Base-by-base conservation (phyloP, 768 basidiomycete species). In the Suillus plorans region DNA sequence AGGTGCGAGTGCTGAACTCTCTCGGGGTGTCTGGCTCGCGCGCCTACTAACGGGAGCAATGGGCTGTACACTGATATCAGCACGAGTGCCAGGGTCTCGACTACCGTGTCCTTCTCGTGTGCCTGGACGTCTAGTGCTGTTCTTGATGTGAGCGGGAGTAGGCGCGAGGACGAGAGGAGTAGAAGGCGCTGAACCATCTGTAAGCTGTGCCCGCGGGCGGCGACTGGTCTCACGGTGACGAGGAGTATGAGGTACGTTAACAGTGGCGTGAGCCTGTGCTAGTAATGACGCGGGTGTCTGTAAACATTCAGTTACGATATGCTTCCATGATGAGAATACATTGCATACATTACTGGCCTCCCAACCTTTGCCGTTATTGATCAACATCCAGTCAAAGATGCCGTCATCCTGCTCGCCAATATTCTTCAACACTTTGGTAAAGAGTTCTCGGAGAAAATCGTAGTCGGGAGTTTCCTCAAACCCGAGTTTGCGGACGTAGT, bases 401-500 rank as follows among this genome's bases (percentile, higher is more conserved):
- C 92, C 90, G 75, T 99, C 97, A 68, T 99, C 97, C 45, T 86
- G 81, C 74, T 98, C 97, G 62, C 92, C 91, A 3, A 88, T 75
- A 22, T 89, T 92, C 81, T 93, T 95, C 62, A 99, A 78, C 20
- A 98, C 89, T 77, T 97, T 98, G 44, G 87, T 81, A 76, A 99
- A 99, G 34, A 99, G 82, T 68, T 98, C 97, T 52, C 96, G 87
- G 62, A 99, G 84, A 77, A 99, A 99, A 72, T 99, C 97, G 69
- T 99, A 99, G 77, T 99, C 97, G 3, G 97, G 97, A 31, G 87
- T 87, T 78, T 99, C 97, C 74, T 99, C 97, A 72, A 99, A 99
- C 34, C 96, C 97, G 65, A 99, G 85, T 78, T 97, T 99, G 59
- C 97, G 93, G 53, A 99, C 97, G 70, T 99, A 99, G 80, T 97